phyloP scores from a whole-genome alignment of 305 asterid species.

The Ajuga reptans region DNA sequence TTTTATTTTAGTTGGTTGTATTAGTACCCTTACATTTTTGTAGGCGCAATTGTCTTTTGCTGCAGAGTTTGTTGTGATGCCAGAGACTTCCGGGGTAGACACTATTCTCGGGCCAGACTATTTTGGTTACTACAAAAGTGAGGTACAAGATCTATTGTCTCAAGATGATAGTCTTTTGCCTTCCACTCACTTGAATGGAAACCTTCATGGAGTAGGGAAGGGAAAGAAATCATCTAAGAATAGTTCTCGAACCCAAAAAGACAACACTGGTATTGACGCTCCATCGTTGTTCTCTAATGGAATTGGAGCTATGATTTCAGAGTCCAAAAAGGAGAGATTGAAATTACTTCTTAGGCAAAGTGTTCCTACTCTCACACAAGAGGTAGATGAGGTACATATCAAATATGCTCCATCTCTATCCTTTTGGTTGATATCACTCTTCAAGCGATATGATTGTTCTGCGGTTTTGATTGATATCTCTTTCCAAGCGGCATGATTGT shows the following conservation, averaged over 20 bases:
- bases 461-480: background rate
- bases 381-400: slow-evolving; percentile 63
- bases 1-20: too few species aligned
- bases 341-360: slow-evolving; percentile 50
- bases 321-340: slow-evolving; percentile 44
- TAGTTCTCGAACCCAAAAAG: slow-evolving; percentile 21
- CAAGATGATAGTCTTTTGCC: slow-evolving; percentile 41
- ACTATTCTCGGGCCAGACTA: slow-evolving; percentile 49
- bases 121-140: slow-evolving; percentile 53
- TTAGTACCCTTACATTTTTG: background rate
- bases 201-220: slow-evolving; percentile 15
- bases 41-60: slow-evolving; percentile 16
- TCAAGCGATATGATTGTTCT: background rate
- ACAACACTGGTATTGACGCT: slow-evolving; percentile 5
- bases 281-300: slow-evolving; percentile 44
- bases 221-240: slow-evolving; percentile 21
- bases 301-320: slow-evolving; percentile 52
- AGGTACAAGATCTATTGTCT: slow-evolving; percentile 41
- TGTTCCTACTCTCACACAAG: slow-evolving; percentile 44
- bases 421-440: background rate
- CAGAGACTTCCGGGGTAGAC: slow-evolving; percentile 26
- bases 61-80: slow-evolving; percentile 36
- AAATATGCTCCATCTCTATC: background rate
- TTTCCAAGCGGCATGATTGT: background rate
- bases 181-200: slow-evolving; percentile 20